Evolutionary conservation across 2,329 filamentous ascomycete species (phyloP), one percentile per base, ranked within the genome.

Genomic region (Setomelanomma holmii): DNA sequence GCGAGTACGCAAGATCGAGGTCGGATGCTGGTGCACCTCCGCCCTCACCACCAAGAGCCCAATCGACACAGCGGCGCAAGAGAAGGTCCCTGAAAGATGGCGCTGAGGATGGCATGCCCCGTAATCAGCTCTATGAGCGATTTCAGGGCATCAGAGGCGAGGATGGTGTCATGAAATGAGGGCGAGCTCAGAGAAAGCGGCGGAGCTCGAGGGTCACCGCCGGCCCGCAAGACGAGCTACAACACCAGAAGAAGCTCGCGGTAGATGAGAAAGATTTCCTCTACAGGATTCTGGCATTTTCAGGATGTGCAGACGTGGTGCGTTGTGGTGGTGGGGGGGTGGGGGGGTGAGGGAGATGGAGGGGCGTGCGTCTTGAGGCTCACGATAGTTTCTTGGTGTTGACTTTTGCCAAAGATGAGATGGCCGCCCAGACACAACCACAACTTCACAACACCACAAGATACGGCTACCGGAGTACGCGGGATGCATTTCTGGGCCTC

Each of bases 381-480:
- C 41, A 20, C 33, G 49, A 56, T 51, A 33, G 19, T 16, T 16
- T 36, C 39, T 35, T 56, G 53, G 48, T 56, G 53, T 55, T 49
- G 53, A 55, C 24, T 7, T 50, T 19, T 34, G 22, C 40, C 16
- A 20, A 22, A 38, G 40, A 24, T 20, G 22, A 8, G 40, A 39
- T 30, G 40, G 12, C 38, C 17, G 11, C 30, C 34, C 34, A 17
- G 3, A 27, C 47, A 36, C 14, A 33, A 8, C 17, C 33, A 45
- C 35, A 30, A 42, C 47, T 40, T 14, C 39, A 45, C 43, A 17
- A 43, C 27, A 2, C n/a, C 23, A 23, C n/a, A 4, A 33, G 40
- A 5, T 20, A 48, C 17, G 12, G 19, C 12, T 14, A 21, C 16
- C 44, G 44, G 50, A 40, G 34, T 16, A 40, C 11, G 34, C 34